Percentiles rank a stretch among this genome's conserved stretches.
phyloP scores from a whole-genome alignment of 306 rosid genomes.

The Pyrus communis region DNA sequence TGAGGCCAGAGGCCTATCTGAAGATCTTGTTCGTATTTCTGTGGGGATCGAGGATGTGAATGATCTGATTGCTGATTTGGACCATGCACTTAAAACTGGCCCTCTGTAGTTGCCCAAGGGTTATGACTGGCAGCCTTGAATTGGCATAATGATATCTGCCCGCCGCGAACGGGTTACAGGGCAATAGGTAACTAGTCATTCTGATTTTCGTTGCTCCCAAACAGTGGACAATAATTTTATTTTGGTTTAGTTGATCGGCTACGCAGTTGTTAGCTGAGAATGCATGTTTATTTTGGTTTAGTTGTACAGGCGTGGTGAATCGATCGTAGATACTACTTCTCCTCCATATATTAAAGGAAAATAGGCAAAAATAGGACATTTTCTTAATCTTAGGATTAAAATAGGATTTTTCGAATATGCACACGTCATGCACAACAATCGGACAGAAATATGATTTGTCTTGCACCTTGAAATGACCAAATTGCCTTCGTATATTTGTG shows the following conservation, averaged over 20 bases:
- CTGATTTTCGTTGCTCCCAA: background rate
- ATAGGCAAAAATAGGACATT: too few relatives aligned
- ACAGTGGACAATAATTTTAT: background rate
- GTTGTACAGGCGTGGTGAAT: background rate
- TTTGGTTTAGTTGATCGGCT: background rate
- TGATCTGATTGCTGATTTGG: slow-evolving; percentile 70
- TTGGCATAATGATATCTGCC: background rate
- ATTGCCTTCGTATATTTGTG: too few relatives aligned
- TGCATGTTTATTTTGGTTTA: background rate
- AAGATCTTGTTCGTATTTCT: slow-evolving; percentile 75
- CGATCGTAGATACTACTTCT: background rate
- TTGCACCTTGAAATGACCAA: too few relatives aligned
- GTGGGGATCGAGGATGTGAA: slow-evolving; percentile 82
- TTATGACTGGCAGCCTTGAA: background rate
- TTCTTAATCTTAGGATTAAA: too few relatives aligned
- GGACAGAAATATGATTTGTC: too few relatives aligned
- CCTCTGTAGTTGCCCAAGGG: slow-evolving; percentile 22
- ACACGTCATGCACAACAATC: too few relatives aligned
- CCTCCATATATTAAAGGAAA: too few relatives aligned
- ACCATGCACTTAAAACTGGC: slow-evolving; percentile 58
- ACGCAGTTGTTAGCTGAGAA: background rate
- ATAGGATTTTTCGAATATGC: too few relatives aligned
- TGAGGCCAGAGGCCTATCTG: slow-evolving; percentile 72
- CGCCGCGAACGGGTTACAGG: background rate
- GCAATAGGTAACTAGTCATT: background rate